These are phyloP conservation scores for Lepidium sativum DNA, from an alignment of 345 rosid genomes.

Conservation along the genomic window DNA sequence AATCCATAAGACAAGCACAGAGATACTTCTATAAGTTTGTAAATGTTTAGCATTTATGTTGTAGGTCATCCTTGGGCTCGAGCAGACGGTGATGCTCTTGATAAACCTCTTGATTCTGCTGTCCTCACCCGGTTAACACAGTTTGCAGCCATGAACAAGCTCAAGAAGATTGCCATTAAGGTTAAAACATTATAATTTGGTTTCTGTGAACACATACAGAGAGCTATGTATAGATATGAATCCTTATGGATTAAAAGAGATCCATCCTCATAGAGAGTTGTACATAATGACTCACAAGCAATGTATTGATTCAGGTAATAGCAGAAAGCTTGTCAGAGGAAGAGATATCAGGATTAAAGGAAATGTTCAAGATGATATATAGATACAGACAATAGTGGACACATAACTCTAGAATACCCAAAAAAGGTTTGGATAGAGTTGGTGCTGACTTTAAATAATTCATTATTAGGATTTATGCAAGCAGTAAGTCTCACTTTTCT, in stretches of 20 bases:
- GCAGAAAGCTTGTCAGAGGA: constrained; percentile 88
- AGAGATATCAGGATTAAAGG: constrained; percentile 80
- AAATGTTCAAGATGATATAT: constrained; percentile 97
- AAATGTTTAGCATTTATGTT: neutral
- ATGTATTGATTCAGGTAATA: constrained; percentile 45
- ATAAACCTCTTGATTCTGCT: constrained; percentile 90
- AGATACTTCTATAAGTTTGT: neutral
- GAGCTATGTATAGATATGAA: no score
- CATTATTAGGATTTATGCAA: constrained; percentile 64
- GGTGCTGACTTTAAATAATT: constrained; percentile 70
- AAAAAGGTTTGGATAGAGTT: constrained; percentile 66
- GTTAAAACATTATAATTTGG: constrained; percentile 26
- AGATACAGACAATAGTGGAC: constrained; percentile 78
- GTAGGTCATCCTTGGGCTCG: constrained; percentile 97
- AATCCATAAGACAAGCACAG: neutral
- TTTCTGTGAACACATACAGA: neutral
- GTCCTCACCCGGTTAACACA: constrained; percentile 79
- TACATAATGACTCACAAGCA: neutral
- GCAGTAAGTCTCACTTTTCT: constrained; percentile 35
- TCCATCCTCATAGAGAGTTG: neutral
- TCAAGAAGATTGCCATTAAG: constrained; percentile 89
- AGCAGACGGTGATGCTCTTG: constrained; percentile 82
- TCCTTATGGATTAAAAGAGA: no score
- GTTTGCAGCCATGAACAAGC: constrained; percentile 94
- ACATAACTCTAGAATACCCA: constrained; percentile 81